Conservation (phyloP, 2,329 filamentous ascomycete species). For the Ambrosiella xylebori region DNA sequence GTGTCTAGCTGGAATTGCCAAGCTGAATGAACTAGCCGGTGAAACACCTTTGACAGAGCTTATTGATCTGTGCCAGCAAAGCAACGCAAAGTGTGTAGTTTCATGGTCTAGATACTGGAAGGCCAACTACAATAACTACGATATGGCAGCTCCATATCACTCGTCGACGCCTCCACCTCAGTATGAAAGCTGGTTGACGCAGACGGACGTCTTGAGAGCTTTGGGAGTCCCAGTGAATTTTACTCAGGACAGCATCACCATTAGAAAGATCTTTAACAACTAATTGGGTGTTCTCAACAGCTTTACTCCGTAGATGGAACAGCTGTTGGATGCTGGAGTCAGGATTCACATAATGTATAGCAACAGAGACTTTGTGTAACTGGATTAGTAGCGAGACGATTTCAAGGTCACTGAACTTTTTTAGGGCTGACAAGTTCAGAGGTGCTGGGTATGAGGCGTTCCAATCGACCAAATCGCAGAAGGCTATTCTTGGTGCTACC, state of each 20-base stretch:
- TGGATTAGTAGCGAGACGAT: slow-evolving; percentile 61
- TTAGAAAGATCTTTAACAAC: slow-evolving; percentile 35
- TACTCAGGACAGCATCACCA: slow-evolving; percentile 45
- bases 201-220: slow-evolving; percentile 35
- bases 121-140: slow-evolving; percentile 40
- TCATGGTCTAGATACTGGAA: background rate
- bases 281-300: slow-evolving; percentile 17
- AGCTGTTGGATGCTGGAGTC: slow-evolving; percentile 44
- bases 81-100: slow-evolving; percentile 13
- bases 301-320: slow-evolving; percentile 30
- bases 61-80: slow-evolving; percentile 29
- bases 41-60: slow-evolving; percentile 36
- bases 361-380: slow-evolving; percentile 46
- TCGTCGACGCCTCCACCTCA: slow-evolving; percentile 47
- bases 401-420: slow-evolving; percentile 29
- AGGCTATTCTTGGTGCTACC: slow-evolving; percentile 55
- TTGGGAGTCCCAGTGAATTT: slow-evolving; percentile 47
- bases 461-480: slow-evolving; percentile 41
- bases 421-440: slow-evolving; percentile 33
- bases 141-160: slow-evolving; percentile 36
- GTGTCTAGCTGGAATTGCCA: background rate
- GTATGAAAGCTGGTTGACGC: slow-evolving; percentile 49
- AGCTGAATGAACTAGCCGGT: slow-evolving; percentile 31
- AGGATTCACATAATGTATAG: slow-evolving; percentile 57
- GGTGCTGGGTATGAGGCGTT: slow-evolving; percentile 56